A percentile compares a stretch with the other conserved stretches of the same genome.
Evolutionary conservation across 1,284 basidiomycete species (phyloP).

Genomic region (Puccinia polysora): DNA sequence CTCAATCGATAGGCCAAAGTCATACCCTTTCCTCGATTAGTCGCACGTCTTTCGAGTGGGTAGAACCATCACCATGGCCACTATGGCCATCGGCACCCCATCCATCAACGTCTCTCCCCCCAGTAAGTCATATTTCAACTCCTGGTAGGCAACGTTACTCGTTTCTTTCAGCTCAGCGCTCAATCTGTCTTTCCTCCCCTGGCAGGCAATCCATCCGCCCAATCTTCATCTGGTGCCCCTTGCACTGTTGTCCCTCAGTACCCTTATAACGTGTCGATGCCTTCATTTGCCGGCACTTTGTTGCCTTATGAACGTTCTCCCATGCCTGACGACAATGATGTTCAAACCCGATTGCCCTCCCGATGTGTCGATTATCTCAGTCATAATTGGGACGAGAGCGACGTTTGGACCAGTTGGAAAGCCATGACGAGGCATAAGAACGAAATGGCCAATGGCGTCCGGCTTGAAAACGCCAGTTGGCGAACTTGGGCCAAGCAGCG

Average conservation of each 20-base stretch:
- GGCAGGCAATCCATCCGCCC: not conserved
- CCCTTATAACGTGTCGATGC: slow-evolving; percentile 52
- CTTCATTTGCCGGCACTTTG: slow-evolving; percentile 43
- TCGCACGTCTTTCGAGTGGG: no score
- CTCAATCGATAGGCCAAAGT: not conserved
- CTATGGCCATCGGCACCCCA: not conserved
- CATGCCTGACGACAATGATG: slow-evolving; percentile 57
- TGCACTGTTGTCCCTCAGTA: slow-evolving; percentile 49
- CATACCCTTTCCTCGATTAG: not conserved
- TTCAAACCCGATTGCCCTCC: slow-evolving; percentile 58
- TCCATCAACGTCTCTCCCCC: slow-evolving; percentile 43
- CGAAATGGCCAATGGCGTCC: slow-evolving; percentile 89
- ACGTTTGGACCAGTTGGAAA: slow-evolving; percentile 96
- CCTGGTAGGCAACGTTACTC: not conserved
- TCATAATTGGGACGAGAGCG: slow-evolving; percentile 95
- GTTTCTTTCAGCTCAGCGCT: not conserved
- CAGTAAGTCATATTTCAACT: not conserved
- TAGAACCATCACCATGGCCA: slow-evolving; percentile 3
- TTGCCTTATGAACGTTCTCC: slow-evolving; percentile 47
- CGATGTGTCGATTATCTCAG: slow-evolving; percentile 68
- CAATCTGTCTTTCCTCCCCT: not conserved
- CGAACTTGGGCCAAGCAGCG: slow-evolving; percentile 99
- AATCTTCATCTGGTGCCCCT: not conserved
- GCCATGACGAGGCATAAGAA: slow-evolving; percentile 98
- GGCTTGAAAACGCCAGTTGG: slow-evolving; percentile 97